Conservation (phyloP, 2,329 filamentous ascomycete genomes). For the Ophiostoma sp. region DNA sequence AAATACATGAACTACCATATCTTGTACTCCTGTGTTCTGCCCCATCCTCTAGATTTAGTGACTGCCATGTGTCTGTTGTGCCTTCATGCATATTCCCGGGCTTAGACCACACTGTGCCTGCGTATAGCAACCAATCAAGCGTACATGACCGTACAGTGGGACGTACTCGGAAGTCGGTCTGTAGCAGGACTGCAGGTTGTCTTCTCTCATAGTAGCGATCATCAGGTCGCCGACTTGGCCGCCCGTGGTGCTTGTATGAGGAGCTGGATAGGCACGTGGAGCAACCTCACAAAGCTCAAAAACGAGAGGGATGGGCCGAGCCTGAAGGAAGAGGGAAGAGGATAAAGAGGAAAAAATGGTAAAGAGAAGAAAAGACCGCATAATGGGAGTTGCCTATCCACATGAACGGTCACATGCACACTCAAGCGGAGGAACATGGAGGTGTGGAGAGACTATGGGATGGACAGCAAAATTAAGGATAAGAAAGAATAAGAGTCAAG, state of each 20-base stretch:
- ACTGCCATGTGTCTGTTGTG: background rate
- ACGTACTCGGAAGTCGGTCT: background rate
- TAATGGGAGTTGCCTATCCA: background rate
- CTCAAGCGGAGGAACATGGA: background rate
- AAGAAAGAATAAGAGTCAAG: background rate
- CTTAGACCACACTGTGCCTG: background rate
- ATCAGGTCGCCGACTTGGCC: conserved; percentile 4
- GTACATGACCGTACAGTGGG: background rate
- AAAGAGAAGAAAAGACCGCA: background rate
- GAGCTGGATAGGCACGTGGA: background rate
- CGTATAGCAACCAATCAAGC: background rate
- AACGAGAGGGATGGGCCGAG: background rate
- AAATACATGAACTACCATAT: background rate
- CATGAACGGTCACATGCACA: background rate
- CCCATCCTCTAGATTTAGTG: background rate
- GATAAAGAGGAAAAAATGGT: background rate
- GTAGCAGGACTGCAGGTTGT: background rate
- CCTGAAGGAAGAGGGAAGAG: background rate
- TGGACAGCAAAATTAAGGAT: background rate
- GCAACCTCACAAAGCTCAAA: background rate
- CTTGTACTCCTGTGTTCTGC: background rate
- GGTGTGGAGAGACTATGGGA: conserved; percentile 6
- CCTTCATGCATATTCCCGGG: background rate
- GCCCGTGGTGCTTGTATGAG: background rate
- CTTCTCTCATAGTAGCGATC: background rate